Evolutionary conservation across 805 yeast genomes (phyloP).

Genomic region (Wickerhamiella siamensis): DNA sequence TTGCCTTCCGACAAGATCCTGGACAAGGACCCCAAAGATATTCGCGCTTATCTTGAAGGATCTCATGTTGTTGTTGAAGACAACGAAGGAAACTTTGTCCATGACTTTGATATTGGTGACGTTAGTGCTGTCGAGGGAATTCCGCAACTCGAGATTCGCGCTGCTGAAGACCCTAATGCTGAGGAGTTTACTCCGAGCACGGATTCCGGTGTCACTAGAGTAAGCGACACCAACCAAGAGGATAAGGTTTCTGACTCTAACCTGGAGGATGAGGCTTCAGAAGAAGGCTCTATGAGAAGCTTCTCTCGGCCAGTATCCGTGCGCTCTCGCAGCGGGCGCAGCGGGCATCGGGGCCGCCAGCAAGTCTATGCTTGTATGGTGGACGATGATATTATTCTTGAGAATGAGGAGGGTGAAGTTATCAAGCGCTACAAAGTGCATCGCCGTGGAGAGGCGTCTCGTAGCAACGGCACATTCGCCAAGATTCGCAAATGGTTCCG

Average conservation of each 20-base stretch:
- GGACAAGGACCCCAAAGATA: constrained; percentile 16
- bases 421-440: constrained; percentile 68
- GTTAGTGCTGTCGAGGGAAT: constrained; percentile 9
- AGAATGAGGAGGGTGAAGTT: constrained; percentile 84
- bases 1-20: constrained; percentile 14
- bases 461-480: constrained; percentile 18
- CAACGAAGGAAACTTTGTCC: constrained; percentile 66
- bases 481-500: constrained; percentile 1
- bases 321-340: not conserved
- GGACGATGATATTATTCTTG: constrained; percentile 66
- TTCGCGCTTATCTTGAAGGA: constrained; percentile 56
- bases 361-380: constrained; percentile 51
- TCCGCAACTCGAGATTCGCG: constrained; percentile 12
- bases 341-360: constrained; percentile 9
- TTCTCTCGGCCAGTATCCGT: not conserved
- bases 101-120: constrained; percentile 31
- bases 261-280: not conserved
- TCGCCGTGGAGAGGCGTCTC: constrained; percentile 31
- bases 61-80: constrained; percentile 61
- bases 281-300: not conserved
- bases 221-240: not conserved
- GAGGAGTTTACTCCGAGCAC: constrained; percentile 3
- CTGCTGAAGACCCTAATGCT: constrained; percentile 8
- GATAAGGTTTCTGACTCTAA: constrained; percentile 21
- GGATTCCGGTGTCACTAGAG: constrained; percentile 7